Conservation (phyloP, 768 basidiomycete species). For the Boletus rubroflammeus region DNA sequence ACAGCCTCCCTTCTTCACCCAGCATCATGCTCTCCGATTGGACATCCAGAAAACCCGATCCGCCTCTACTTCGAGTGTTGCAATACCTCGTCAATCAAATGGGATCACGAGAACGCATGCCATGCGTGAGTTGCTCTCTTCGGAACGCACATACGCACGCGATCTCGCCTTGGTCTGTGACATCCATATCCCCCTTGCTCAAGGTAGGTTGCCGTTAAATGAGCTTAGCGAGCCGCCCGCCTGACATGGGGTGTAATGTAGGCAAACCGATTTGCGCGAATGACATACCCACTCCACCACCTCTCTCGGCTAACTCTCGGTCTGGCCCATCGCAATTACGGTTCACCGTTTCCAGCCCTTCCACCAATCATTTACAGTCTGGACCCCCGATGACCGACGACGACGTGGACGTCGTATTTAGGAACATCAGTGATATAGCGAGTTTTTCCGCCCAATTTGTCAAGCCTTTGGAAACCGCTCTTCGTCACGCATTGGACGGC, state of each 20-base stretch:
- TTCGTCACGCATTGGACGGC: slow-evolving; percentile 55
- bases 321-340: slow-evolving; percentile 21
- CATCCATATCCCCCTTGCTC: slow-evolving; percentile 67
- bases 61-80: neutral
- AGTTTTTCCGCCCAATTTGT: slow-evolving; percentile 58
- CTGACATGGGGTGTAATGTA: slow-evolving; percentile 9
- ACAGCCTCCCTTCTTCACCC: neutral
- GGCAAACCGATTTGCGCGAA: slow-evolving; percentile 31
- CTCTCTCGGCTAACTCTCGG: neutral
- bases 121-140: slow-evolving; percentile 70
- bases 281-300: neutral
- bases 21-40: neutral
- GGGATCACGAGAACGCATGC: slow-evolving; percentile 64
- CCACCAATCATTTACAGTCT: slow-evolving; percentile 34
- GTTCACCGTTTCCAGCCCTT: slow-evolving; percentile 38
- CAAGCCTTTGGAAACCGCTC: slow-evolving; percentile 53
- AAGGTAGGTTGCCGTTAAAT: slow-evolving; percentile 45
- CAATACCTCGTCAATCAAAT: slow-evolving; percentile 20
- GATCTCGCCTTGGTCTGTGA: slow-evolving; percentile 72
- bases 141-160: slow-evolving; percentile 76
- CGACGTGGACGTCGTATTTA: slow-evolving; percentile 64
- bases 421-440: slow-evolving; percentile 69
- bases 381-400: slow-evolving; percentile 58
- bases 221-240: neutral
- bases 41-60: neutral